These are phyloP conservation scores for Phaseolus coccineus DNA, from an alignment of 331 rosid genomes.

Conservation along the genomic window DNA sequence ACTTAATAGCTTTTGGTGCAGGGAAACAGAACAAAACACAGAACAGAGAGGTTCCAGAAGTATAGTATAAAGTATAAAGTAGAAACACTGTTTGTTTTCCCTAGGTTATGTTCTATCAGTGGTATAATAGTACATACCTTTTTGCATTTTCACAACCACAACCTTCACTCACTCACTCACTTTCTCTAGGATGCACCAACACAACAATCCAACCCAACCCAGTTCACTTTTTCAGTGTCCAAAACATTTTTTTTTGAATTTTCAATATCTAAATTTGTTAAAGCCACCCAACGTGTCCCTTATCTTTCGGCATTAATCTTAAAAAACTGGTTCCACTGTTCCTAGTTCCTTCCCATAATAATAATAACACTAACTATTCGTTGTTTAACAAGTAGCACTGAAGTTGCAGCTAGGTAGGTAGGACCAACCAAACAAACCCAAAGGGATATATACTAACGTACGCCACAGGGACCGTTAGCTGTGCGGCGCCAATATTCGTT, in stretches of 20 bases:
- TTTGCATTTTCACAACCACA: conserved; percentile 10
- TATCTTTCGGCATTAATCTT: conserved; percentile 39
- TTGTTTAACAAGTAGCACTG: background rate
- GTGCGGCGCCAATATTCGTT: conserved; percentile 79
- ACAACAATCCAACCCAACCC: background rate
- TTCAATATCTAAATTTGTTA: background rate
- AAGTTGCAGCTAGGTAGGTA: conserved; percentile 29
- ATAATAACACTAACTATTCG: background rate
- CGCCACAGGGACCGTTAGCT: conserved; percentile 64
- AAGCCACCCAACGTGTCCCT: conserved; percentile 39
- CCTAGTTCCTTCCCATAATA: background rate
- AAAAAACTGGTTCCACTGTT: conserved; percentile 37
- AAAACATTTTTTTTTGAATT: background rate
- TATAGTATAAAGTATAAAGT: background rate
- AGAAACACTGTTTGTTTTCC: conserved; percentile 33
- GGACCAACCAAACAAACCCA: conserved; percentile 38
- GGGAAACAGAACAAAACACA: background rate
- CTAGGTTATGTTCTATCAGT: background rate
- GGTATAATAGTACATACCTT: background rate
- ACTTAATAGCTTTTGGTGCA: conserved; percentile 8
- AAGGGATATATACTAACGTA: conserved; percentile 54
- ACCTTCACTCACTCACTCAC: background rate
- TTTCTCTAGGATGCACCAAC: background rate
- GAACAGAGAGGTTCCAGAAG: background rate
- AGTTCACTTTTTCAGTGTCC: conserved; percentile 13